Percentiles rank a stretch among this genome's conserved stretches.
phyloP scores from a whole-genome alignment of 768 basidiomycete species.

The Boletus reticulatus region DNA sequence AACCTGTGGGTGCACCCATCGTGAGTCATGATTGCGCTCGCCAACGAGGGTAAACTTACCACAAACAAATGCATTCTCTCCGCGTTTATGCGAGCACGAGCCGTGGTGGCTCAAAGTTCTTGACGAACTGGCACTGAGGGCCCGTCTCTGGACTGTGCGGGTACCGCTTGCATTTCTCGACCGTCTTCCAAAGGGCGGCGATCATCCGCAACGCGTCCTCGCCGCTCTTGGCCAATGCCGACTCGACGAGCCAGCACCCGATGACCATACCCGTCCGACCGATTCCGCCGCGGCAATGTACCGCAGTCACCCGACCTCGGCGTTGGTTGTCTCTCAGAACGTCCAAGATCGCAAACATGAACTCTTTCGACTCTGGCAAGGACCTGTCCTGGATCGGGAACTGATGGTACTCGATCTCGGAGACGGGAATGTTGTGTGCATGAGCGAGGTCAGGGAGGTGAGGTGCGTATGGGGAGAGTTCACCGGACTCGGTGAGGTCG shows the following conservation, averaged over 20 bases:
- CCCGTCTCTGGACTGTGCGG: constrained; percentile 81
- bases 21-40: neutral
- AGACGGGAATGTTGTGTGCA: constrained; percentile 52
- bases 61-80: neutral
- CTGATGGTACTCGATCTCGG: constrained; percentile 67
- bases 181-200: constrained; percentile 67
- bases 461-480: constrained; percentile 64
- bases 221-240: constrained; percentile 58
- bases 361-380: constrained; percentile 56
- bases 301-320: constrained; percentile 61
- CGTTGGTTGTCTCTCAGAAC: constrained; percentile 59
- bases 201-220: constrained; percentile 63
- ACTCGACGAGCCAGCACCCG: constrained; percentile 77
- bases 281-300: constrained; percentile 80
- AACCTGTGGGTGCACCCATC: neutral
- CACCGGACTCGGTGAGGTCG: constrained; percentile 80
- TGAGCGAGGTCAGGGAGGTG: constrained; percentile 53
- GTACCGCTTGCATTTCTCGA: constrained; percentile 75
- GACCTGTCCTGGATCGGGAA: constrained; percentile 77
- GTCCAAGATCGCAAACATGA: constrained; percentile 57
- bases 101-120: constrained; percentile 44
- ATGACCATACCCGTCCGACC: constrained; percentile 63
- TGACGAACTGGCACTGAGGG: constrained; percentile 73
- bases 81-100: constrained; percentile 16
- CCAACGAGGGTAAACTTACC: constrained; percentile 3